Evolutionary conservation across 2,329 filamentous ascomycete genomes (phyloP).

Genomic region (Blastomyces percursus): DNA sequence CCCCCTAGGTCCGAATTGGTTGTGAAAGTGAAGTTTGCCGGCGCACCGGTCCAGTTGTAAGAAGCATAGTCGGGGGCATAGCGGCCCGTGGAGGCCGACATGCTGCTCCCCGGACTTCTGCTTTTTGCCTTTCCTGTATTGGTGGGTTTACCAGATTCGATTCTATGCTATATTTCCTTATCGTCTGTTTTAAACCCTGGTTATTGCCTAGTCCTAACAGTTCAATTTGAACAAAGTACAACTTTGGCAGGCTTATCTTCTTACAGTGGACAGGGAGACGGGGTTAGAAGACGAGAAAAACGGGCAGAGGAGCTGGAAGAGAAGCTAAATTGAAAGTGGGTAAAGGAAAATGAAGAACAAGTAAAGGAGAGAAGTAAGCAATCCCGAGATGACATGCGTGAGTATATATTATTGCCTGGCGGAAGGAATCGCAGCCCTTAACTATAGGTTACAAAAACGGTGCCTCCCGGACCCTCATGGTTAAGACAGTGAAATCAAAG

Average conservation of each 20-base stretch:
- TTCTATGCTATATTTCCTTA: not conserved
- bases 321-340: not conserved
- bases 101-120: not conserved
- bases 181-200: not conserved
- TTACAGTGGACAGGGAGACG: not conserved
- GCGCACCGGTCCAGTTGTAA: conserved; percentile 40
- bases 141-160: not conserved
- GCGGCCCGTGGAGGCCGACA: conserved; percentile 18
- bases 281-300: not conserved
- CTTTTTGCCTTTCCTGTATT: not conserved
- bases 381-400: not conserved
- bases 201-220: not conserved
- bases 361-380: not conserved
- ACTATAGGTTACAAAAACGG: too few relatives aligned
- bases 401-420: conserved; percentile 1
- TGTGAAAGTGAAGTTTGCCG: conserved; percentile 31
- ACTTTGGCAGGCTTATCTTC: not conserved
- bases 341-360: not conserved
- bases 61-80: conserved; percentile 37
- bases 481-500: not conserved
- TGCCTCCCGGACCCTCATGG: not conserved
- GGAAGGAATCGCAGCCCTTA: not conserved
- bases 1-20: conserved; percentile 56
- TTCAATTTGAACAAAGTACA: not conserved
- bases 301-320: not conserved